Conservation (phyloP, 768 basidiomycete genomes). For the Roridomyces roridus region DNA sequence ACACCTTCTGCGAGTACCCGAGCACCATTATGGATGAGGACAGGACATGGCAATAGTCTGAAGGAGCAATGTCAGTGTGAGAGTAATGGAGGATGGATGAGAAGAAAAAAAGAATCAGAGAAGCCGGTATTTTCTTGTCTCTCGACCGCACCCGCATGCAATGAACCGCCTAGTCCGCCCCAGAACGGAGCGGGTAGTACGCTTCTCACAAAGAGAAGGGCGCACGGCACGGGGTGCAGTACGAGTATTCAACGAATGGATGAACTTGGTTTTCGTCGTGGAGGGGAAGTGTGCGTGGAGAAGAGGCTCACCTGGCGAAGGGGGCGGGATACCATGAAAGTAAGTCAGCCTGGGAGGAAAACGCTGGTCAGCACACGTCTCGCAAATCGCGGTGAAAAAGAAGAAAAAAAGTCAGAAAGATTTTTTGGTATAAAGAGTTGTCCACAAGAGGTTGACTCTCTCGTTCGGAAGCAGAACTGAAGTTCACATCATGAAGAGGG, state of each 20-base stretch:
- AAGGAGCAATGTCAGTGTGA: too few relatives aligned
- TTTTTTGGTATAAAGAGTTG: conserved; percentile 64
- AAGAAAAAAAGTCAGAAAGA: conserved; percentile 51
- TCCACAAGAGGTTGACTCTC: conserved; percentile 78
- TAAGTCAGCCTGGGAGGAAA: conserved; percentile 1
- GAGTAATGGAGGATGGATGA: not conserved
- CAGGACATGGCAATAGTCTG: too few relatives aligned
- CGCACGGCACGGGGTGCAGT: conserved; percentile 36
- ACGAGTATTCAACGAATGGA: conserved; percentile 80
- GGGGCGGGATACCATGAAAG: not conserved
- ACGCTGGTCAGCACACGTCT: conserved; percentile 26
- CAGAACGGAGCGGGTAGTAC: conserved; percentile 57
- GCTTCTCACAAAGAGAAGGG: conserved; percentile 43
- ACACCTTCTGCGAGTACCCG: not conserved
- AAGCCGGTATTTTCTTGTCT: conserved; percentile 26
- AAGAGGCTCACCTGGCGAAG: not conserved
- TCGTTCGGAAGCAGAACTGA: conserved; percentile 90
- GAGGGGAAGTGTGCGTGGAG: not conserved
- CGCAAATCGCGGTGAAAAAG: not conserved
- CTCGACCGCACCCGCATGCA: conserved; percentile 6
- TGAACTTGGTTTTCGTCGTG: conserved; percentile 82
- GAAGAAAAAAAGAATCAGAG: conserved; percentile 15
- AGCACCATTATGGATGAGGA: too few relatives aligned
- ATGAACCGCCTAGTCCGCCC: conserved; percentile 30
- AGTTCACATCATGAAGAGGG: conserved; percentile 48